phyloP scores from a whole-genome alignment of 140 eudicot species.

The Bidens hawaiensis region DNA sequence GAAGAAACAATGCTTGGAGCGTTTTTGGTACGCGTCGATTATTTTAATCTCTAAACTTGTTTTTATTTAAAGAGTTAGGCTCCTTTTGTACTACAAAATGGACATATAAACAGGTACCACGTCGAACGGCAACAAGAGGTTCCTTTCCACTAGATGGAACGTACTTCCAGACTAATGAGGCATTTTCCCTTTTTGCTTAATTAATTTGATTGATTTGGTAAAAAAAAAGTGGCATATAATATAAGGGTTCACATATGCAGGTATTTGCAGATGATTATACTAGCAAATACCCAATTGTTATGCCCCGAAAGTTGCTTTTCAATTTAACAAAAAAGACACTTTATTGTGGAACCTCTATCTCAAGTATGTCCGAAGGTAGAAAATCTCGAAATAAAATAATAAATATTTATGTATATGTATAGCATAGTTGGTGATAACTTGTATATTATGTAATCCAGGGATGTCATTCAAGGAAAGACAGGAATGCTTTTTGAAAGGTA shows the following conservation, averaged over 20 bases:
- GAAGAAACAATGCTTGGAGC: constrained; percentile 32
- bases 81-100: neutral
- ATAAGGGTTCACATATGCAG: constrained; percentile 2
- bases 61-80: neutral
- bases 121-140: constrained; percentile 45
- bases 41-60: neutral
- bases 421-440: neutral
- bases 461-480: constrained; percentile 15
- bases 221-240: neutral
- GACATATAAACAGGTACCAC: constrained; percentile 34
- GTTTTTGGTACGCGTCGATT: constrained; percentile 20
- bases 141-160: constrained; percentile 57
- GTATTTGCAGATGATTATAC: constrained; percentile 33
- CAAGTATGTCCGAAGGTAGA: constrained; percentile 24
- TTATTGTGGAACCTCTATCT: constrained; percentile 29
- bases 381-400: too few relatives aligned
- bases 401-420: neutral
- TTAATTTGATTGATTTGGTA: neutral
- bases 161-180: constrained; percentile 53
- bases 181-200: neutral
- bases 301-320: constrained; percentile 12
- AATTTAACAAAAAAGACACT: constrained; percentile 15
- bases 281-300: constrained; percentile 15
- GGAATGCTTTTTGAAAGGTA: constrained; percentile 33
- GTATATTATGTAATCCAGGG: constrained; percentile 6